Conservation (phyloP, 257 asterid species). For the Prunella vulgaris region DNA sequence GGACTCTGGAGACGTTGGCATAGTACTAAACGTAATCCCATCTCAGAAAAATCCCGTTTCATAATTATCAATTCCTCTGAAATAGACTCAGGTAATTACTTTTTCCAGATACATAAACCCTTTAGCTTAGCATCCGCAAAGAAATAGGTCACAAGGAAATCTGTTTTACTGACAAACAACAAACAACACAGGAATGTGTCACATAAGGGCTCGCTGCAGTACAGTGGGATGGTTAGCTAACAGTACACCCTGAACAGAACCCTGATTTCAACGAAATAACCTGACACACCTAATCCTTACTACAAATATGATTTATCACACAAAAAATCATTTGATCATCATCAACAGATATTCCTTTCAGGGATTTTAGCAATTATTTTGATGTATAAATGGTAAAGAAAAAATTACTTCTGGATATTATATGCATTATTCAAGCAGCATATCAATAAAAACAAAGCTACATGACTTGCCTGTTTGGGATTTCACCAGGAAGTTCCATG, state of each 20-base stretch:
- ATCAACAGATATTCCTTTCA: conserved; percentile 3
- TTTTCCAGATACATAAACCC: neutral
- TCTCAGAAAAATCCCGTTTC: neutral
- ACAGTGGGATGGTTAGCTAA: neutral
- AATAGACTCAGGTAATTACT: neutral
- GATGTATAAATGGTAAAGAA: neutral
- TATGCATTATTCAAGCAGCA: neutral
- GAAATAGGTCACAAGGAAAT: neutral
- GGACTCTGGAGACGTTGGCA: neutral
- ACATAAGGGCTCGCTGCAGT: neutral
- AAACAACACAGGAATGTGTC: neutral
- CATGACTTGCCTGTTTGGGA: conserved; percentile 75
- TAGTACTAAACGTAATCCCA: neutral
- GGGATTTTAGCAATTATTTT: neutral
- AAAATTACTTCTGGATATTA: neutral
- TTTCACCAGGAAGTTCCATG: conserved; percentile 99
- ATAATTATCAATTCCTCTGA: neutral
- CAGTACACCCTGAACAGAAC: neutral
- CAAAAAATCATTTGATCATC: neutral
- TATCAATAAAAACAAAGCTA: conserved; percentile 7
- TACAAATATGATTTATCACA: neutral
- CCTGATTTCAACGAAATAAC: neutral
- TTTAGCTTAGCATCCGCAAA: neutral
- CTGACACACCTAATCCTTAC: neutral
- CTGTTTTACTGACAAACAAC: neutral